Conservation (phyloP, 148 eudicot species). For the Pharnaceum exiguum region DNA sequence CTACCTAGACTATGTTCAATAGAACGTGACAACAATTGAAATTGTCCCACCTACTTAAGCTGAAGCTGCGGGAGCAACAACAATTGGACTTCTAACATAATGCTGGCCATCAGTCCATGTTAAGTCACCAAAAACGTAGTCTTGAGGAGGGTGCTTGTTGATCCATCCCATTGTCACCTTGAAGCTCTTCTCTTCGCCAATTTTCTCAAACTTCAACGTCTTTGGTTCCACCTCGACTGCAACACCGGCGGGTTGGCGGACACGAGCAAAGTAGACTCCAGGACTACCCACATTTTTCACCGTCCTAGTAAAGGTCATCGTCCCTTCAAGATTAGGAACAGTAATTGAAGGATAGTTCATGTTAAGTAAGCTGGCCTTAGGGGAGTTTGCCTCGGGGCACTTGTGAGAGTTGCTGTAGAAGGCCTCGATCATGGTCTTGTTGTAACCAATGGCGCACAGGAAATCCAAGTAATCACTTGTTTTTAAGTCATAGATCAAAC, state of each 20-base stretch:
- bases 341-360: conserved; percentile 60
- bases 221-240: conserved; percentile 36
- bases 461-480: conserved; percentile 42
- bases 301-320: conserved; percentile 38
- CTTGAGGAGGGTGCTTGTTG: neutral
- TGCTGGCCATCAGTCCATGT: conserved; percentile 62
- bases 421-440: conserved; percentile 20
- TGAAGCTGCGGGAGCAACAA: conserved; percentile 14
- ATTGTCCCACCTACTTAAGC: neutral
- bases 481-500: conserved; percentile 51
- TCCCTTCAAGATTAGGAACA: conserved; percentile 33
- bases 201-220: conserved; percentile 27
- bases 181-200: conserved; percentile 46
- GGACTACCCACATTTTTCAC: conserved; percentile 63
- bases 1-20: no score
- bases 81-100: conserved; percentile 58
- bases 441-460: conserved; percentile 55
- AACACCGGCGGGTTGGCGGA: conserved; percentile 31
- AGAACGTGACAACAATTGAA: no score
- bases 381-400: conserved; percentile 26
- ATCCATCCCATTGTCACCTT: conserved; percentile 24
- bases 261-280: conserved; percentile 27
- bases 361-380: conserved; percentile 15
- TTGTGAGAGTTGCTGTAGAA: conserved; percentile 15
- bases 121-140: conserved; percentile 42